Base-by-base conservation (phyloP, 345 rosid species). In the Eucalyptus lansdowneana region DNA sequence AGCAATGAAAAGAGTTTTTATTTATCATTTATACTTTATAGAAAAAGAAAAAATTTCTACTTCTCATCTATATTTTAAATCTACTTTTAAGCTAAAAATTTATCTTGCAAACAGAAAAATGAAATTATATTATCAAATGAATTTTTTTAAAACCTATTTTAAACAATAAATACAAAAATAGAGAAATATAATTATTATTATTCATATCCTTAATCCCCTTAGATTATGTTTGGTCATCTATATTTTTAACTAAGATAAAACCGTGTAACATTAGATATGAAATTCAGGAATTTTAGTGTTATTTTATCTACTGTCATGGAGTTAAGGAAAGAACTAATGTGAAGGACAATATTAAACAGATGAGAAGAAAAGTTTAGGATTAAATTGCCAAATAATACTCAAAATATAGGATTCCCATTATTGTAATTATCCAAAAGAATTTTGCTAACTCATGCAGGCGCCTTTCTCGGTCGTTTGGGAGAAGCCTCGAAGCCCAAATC, bases 1-100 rank as follows among this genome's bases (percentile, higher is more conserved):
- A 5, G 3, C 0, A 5, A 50, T 50, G 1, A 50, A 5, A 50
- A 14, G 0, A 5, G 0, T 50, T 50, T 50, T 50, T 50, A 50
- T 14, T 50, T 50, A 0, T 50, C 0, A 14, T 50, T 50, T 6
- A 14, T 50, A 50, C 7, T 50, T 50, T 14, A 0, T 50, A 50
- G 7, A 14, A 50, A 50, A 50, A 5, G 1, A 14, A 50, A 50
- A 50, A 50, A 50, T 50, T 50, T 50, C 7, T 14, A 50, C 53
- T 50, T 6, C 53, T 50, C 53, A 50, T 50, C 1, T 50, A 5
- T 50, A 50, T 50, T 50, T 50, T 6, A 14, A 50, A 50, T 5
- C 7, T 50, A 50, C 1, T 50, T 50, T 6, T 50, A 0, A 6
- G 53, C 53, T 50, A 50, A 50, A 50, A 50, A 14, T 50, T 14